A percentile compares a stretch with the other conserved stretches of the same genome.
phyloP scores from a whole-genome alignment of 2,329 filamentous ascomycete species.

The Arachnomyces sp. region DNA sequence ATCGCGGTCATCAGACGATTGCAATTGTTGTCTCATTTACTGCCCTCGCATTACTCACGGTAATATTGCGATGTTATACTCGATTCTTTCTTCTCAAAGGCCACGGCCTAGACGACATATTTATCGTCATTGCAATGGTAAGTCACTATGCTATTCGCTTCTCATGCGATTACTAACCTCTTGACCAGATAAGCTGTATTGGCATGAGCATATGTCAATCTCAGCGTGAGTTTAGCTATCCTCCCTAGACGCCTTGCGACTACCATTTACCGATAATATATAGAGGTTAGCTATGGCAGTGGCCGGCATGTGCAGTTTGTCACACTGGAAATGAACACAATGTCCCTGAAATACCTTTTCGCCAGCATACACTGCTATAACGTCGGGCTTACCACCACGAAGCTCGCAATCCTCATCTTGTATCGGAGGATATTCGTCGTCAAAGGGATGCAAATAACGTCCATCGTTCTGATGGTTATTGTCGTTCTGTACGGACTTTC shows the following conservation, averaged over 20 bases:
- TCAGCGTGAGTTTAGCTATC: background rate
- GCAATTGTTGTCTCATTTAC: constrained; percentile 1
- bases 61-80: constrained; percentile 1
- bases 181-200: background rate
- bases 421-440: constrained; percentile 1
- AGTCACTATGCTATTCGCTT: background rate
- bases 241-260: no score
- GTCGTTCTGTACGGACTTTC: background rate
- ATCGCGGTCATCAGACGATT: constrained; percentile 3
- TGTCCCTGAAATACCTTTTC: constrained; percentile 5
- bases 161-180: background rate
- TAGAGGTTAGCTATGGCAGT: constrained; percentile 4
- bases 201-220: constrained; percentile 2
- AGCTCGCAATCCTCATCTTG: constrained; percentile 1
- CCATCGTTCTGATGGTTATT: background rate
- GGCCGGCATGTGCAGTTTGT: constrained; percentile 1
- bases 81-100: constrained; percentile 1
- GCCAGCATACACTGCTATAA: constrained; percentile 4
- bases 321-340: background rate
- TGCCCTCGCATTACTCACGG: background rate
- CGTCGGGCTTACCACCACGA: constrained; percentile 1
- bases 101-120: constrained; percentile 2
- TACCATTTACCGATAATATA: background rate
- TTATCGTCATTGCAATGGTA: constrained; percentile 3
- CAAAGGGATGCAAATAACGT: background rate